Evolutionary conservation across 306 rosid species (phyloP).

Genomic region (Lathyrus aphaca): DNA sequence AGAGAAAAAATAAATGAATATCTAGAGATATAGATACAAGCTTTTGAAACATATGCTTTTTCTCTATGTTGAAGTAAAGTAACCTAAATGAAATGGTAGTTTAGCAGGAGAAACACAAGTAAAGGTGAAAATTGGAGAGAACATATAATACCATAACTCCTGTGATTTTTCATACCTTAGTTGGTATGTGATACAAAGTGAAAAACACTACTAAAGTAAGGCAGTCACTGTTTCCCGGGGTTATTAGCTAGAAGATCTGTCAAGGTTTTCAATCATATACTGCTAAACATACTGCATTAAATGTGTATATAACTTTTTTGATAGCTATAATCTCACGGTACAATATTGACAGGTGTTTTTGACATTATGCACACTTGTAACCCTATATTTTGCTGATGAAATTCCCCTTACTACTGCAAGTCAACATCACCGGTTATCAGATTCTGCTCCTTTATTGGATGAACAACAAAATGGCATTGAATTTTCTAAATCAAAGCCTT

Average conservation of each 20-base stretch:
- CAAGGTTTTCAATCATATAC: conserved; percentile 19
- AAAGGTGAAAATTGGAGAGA: background rate
- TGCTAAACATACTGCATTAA: conserved; percentile 8
- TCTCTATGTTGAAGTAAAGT: background rate
- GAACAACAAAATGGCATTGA: conserved; percentile 60
- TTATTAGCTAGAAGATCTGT: conserved; percentile 27
- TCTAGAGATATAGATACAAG: conserved; percentile 2
- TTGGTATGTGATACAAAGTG: background rate
- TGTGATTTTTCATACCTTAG: background rate
- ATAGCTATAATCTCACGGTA: conserved; percentile 35
- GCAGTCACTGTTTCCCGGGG: background rate
- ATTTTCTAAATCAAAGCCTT: conserved; percentile 48
- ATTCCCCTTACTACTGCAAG: conserved; percentile 66
- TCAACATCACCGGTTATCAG: conserved; percentile 58
- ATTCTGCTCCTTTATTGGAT: conserved; percentile 86
- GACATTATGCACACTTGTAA: conserved; percentile 78
- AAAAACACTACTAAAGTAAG: conserved; percentile 7
- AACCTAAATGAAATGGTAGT: background rate
- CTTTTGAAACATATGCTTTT: background rate
- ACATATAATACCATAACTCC: background rate
- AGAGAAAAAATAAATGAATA: conserved; percentile 1
- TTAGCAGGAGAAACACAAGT: conserved; percentile 11
- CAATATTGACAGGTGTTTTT: conserved; percentile 74
- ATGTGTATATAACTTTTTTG: conserved; percentile 1
- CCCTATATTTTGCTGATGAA: conserved; percentile 91